These are phyloP conservation scores for Acrodontium crateriforme DNA, from an alignment of 2,329 filamentous ascomycete species.

Conservation along the genomic window DNA sequence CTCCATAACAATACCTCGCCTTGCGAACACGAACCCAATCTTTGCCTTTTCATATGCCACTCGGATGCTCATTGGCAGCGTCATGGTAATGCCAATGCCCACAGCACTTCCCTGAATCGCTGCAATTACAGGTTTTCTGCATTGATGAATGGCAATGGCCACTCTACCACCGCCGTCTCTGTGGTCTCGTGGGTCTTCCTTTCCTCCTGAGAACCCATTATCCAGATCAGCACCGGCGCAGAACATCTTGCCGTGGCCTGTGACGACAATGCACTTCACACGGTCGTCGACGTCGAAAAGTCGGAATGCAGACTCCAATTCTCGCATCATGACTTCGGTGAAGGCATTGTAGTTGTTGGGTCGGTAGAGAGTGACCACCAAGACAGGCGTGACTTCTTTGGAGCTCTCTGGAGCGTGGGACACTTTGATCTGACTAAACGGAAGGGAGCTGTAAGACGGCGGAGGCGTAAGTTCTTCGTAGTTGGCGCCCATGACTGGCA, in stretches of 20 bases:
- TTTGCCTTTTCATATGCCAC: constrained; percentile 44
- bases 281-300: constrained; percentile 41
- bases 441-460: constrained; percentile 26
- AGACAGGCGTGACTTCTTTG: constrained; percentile 43
- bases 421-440: constrained; percentile 28
- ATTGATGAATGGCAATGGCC: constrained; percentile 41
- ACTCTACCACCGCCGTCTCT: constrained; percentile 38
- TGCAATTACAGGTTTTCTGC: constrained; percentile 43
- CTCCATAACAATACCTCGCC: constrained; percentile 59
- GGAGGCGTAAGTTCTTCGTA: constrained; percentile 11
- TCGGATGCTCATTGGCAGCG: constrained; percentile 42
- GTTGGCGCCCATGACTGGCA: background rate
- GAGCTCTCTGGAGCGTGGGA: constrained; percentile 32
- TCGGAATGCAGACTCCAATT: constrained; percentile 41
- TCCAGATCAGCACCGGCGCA: constrained; percentile 46
- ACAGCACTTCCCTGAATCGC: constrained; percentile 44
- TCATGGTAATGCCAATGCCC: constrained; percentile 46
- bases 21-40: constrained; percentile 61
- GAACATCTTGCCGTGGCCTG: constrained; percentile 37
- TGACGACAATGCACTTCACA: constrained; percentile 42
- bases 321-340: constrained; percentile 48
- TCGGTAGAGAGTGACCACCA: constrained; percentile 51
- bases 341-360: constrained; percentile 57
- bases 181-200: constrained; percentile 34
- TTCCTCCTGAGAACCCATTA: constrained; percentile 31